phyloP scores from a whole-genome alignment of 495 filamentous ascomycete species.

The Geoglossum glabrum region DNA sequence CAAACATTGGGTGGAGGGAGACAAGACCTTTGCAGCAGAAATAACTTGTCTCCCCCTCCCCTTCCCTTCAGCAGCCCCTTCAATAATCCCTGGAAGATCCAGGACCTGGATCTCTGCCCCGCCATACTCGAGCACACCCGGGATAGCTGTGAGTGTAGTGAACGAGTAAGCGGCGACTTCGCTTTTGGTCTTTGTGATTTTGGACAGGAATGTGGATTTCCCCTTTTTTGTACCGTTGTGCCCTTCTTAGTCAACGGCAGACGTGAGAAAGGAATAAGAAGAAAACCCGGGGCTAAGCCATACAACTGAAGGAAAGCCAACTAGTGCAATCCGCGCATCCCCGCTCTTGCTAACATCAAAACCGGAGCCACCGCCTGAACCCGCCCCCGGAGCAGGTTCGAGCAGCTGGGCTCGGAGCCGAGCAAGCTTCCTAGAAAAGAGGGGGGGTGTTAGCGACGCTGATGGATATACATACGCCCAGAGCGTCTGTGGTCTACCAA shows the following conservation, averaged over 20 bases:
- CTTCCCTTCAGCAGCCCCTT: slow-evolving; percentile 91
- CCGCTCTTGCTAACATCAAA: slow-evolving; percentile 97
- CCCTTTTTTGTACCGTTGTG: slow-evolving; percentile 29
- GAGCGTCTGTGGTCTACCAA: slow-evolving; percentile 18
- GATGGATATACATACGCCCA: background rate
- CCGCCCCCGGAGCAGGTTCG: slow-evolving; percentile 68
- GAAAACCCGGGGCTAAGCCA: background rate
- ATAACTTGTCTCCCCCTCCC: slow-evolving; percentile 93
- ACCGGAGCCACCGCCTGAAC: slow-evolving; percentile 48
- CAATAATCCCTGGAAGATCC: slow-evolving; percentile 96
- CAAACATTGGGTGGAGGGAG: no score
- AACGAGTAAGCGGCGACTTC: slow-evolving; percentile 95
- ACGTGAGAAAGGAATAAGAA: no score
- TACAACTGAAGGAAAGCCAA: slow-evolving; percentile 84
- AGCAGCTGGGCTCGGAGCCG: slow-evolving; percentile 87
- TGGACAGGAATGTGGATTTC: slow-evolving; percentile 96
- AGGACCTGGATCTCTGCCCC: slow-evolving; percentile 97
- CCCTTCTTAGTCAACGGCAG: background rate
- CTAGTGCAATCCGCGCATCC: slow-evolving; percentile 90
- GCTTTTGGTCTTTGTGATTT: slow-evolving; percentile 96
- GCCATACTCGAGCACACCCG: slow-evolving; percentile 93
- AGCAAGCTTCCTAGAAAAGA: slow-evolving; percentile 60
- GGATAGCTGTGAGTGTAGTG: slow-evolving; percentile 94
- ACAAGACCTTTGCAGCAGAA: slow-evolving; percentile 66
- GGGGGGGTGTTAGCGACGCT: background rate